Percentiles rank a stretch among this genome's conserved stretches.
These are phyloP conservation scores for Comarum palustre DNA, from an alignment of 306 rosid genomes.

Conservation along the genomic window DNA sequence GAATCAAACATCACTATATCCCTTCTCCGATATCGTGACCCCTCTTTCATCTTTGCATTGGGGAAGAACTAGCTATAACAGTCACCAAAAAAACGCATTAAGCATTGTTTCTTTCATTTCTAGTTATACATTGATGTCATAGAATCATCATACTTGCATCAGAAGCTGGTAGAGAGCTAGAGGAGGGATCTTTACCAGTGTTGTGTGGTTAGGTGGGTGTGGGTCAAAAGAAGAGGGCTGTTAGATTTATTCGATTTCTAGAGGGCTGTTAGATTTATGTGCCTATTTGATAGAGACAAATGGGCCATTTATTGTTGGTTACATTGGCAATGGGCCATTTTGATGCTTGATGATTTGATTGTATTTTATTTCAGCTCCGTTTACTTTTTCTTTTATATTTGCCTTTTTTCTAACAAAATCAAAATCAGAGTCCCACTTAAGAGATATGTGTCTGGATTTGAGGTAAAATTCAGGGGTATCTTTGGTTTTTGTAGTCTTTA, in stretches of 20 bases:
- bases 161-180: neutral
- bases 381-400: conserved; percentile 22
- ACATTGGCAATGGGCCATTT: neutral
- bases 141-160: conserved; percentile 35
- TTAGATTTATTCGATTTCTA: no score
- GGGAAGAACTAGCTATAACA: neutral
- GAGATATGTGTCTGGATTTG: conserved; percentile 42
- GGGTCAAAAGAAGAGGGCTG: neutral
- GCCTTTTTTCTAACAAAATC: conserved; percentile 35
- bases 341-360: conserved; percentile 21
- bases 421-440: conserved; percentile 41
- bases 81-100: neutral
- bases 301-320: neutral
- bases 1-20: neutral
- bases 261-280: no score
- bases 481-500: conserved; percentile 2
- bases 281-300: conserved; percentile 24
- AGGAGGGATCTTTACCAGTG: neutral
- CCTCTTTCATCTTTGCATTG: neutral
- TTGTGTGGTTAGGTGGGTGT: conserved; percentile 14
- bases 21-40: neutral
- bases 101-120: no score
- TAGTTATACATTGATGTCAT: conserved; percentile 36
- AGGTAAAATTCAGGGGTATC: conserved; percentile 30
- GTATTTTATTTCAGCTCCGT: neutral